Evolutionary conservation across 306 rosid genomes (phyloP).

Genomic region (Calophaca sinica): DNA sequence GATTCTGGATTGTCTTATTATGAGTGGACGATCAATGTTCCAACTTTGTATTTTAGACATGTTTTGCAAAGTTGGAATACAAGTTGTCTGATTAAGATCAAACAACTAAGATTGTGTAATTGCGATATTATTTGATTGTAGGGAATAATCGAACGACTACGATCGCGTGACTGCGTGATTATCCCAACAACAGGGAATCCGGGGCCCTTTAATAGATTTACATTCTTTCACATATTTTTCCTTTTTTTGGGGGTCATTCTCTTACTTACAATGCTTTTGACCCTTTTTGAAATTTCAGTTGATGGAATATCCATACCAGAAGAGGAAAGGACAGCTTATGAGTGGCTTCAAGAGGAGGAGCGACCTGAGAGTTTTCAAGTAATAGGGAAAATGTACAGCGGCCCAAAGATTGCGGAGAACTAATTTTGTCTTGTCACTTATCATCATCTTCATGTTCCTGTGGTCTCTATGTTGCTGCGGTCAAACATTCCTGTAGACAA

Average conservation of each 20-base stretch:
- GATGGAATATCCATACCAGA: slow-evolving; percentile 60
- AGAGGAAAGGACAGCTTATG: slow-evolving; percentile 63
- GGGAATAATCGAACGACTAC: too few relatives aligned
- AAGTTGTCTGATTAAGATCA: too few relatives aligned
- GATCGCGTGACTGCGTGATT: too few relatives aligned
- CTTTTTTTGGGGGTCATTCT: neutral
- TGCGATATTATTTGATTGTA: too few relatives aligned
- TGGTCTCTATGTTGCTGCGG: neutral
- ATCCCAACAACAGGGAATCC: too few relatives aligned
- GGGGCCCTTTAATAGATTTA: too few relatives aligned
- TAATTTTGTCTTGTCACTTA: slow-evolving; percentile 36
- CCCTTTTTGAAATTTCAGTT: slow-evolving; percentile 45
- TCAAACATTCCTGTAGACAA: slow-evolving; percentile 39
- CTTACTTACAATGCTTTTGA: neutral
- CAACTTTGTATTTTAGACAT: too few relatives aligned
- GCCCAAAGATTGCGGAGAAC: slow-evolving; percentile 63
- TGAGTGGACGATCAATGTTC: too few relatives aligned
- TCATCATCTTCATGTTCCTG: neutral
- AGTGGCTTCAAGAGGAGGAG: slow-evolving; percentile 88
- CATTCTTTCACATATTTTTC: too few relatives aligned
- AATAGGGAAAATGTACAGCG: slow-evolving; percentile 65
- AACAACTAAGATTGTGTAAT: too few relatives aligned
- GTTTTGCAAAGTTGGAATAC: too few relatives aligned
- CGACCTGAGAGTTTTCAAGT: slow-evolving; percentile 62
- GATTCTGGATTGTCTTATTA: too few relatives aligned